phyloP scores from a whole-genome alignment of 805 yeast species.

The Cyberlindnera japonica region DNA sequence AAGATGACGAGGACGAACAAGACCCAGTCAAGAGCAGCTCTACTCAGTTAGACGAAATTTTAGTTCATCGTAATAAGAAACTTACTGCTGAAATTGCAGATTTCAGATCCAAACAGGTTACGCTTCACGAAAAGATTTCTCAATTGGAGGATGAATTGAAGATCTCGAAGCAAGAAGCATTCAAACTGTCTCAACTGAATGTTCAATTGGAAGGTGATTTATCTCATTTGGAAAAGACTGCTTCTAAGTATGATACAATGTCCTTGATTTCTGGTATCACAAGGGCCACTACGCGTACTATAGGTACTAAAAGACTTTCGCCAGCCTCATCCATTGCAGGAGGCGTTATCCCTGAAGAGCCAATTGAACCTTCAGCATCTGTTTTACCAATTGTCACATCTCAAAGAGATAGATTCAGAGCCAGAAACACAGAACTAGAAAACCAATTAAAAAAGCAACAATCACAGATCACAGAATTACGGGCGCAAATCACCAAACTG shows the following conservation, averaged over 20 bases:
- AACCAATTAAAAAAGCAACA: conserved; percentile 65
- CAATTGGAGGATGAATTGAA: conserved; percentile 38
- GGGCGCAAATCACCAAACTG: conserved; percentile 58
- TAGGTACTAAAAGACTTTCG: conserved; percentile 37
- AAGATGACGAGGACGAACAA: conserved; percentile 23
- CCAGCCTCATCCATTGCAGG: conserved; percentile 54
- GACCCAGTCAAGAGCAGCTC: conserved; percentile 23
- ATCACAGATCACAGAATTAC: conserved; percentile 52
- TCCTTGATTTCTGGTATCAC: conserved; percentile 61
- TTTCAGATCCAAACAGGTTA: conserved; percentile 55
- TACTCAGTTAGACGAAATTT: conserved; percentile 47
- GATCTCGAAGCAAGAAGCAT: conserved; percentile 36
- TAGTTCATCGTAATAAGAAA: conserved; percentile 67
- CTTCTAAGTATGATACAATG: conserved; percentile 46
- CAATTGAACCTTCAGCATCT: conserved; percentile 30
- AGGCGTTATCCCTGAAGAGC: conserved; percentile 33
- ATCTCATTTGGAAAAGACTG: conserved; percentile 38
- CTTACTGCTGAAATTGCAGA: conserved; percentile 68
- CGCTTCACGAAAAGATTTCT: conserved; percentile 37
- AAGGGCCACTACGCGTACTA: conserved; percentile 7
- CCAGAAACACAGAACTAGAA: conserved; percentile 79
- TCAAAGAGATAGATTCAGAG: conserved; percentile 90
- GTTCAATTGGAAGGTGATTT: conserved; percentile 72
- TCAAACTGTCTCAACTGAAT: conserved; percentile 44
- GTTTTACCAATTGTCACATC: conserved; percentile 86